Evolutionary conservation across 2,329 filamentous ascomycete species (phyloP).

Genomic region (Apiospora marii): DNA sequence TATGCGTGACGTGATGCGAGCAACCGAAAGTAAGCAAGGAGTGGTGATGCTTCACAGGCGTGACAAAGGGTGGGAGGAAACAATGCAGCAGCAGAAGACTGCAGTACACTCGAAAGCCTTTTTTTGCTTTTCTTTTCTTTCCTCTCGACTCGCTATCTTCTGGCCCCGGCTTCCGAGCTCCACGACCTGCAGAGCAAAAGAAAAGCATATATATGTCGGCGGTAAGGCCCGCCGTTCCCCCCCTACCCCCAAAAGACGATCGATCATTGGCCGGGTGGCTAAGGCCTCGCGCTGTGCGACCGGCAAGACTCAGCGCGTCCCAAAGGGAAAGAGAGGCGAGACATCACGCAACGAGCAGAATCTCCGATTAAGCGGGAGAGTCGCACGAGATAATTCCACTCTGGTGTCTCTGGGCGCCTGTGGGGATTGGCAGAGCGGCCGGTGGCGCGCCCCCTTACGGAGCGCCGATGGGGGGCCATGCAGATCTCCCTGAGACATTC

Average conservation of each 20-base stretch:
- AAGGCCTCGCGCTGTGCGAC: background rate
- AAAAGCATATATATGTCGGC: slow-evolving; percentile 7
- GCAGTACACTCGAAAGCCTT: background rate
- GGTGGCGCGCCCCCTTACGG: background rate
- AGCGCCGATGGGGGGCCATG: slow-evolving; percentile 11
- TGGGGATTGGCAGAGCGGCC: background rate
- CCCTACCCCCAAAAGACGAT: no score
- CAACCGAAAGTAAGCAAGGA: background rate
- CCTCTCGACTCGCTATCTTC: background rate
- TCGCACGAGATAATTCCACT: background rate
- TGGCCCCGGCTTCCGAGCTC: background rate
- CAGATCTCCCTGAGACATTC: background rate
- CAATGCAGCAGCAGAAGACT: background rate
- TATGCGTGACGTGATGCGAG: slow-evolving; percentile 2
- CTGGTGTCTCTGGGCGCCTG: background rate
- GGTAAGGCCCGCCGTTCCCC: background rate
- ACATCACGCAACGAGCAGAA: background rate
- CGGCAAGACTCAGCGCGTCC: background rate
- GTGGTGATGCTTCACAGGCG: background rate
- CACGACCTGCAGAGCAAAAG: background rate
- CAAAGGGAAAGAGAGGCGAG: background rate
- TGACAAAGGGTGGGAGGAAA: background rate
- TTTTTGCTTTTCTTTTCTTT: background rate
- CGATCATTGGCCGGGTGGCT: background rate
- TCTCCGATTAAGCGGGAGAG: background rate